These are phyloP conservation scores for Pythium brachiatum DNA, from an alignment of 352 stramenopile species.

Conservation along the genomic window DNA sequence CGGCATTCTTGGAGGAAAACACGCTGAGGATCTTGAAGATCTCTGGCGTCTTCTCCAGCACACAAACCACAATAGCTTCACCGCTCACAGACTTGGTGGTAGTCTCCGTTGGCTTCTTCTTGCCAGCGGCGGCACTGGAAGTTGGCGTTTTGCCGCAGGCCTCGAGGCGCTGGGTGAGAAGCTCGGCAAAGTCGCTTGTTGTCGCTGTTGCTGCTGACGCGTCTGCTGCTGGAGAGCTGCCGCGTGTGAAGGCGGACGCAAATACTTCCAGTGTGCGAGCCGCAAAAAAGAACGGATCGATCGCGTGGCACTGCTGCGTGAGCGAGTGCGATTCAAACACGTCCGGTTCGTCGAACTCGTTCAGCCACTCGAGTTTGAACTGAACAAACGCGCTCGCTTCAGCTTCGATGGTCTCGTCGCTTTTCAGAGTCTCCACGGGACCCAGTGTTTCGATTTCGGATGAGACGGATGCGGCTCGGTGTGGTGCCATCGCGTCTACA, in stretches of 20 bases:
- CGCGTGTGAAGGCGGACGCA: slow-evolving; percentile 23
- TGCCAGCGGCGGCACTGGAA: neutral
- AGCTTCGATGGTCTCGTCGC: slow-evolving; percentile 6
- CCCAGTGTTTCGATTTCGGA: slow-evolving; percentile 9
- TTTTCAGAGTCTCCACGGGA: neutral
- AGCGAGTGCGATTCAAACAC: slow-evolving; percentile 32
- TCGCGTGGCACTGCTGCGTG: slow-evolving; percentile 29
- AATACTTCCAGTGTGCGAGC: slow-evolving; percentile 34
- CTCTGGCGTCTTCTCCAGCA: slow-evolving; percentile 17
- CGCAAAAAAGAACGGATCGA: slow-evolving; percentile 39
- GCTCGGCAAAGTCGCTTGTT: slow-evolving; percentile 21
- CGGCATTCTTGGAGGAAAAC: slow-evolving; percentile 19
- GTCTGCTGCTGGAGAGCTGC: neutral
- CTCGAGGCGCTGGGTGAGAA: slow-evolving; percentile 19
- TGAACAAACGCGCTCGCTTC: neutral
- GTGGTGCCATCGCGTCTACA: neutral
- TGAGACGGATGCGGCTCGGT: slow-evolving; percentile 10
- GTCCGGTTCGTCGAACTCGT: slow-evolving; percentile 36
- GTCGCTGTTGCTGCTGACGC: neutral
- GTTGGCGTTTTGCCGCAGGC: slow-evolving; percentile 1
- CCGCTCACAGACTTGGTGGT: neutral
- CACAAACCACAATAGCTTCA: slow-evolving; percentile 12
- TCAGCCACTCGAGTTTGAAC: slow-evolving; percentile 52
- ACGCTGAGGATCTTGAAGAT: slow-evolving; percentile 13
- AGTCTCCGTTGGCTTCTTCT: slow-evolving; percentile 21